These are phyloP conservation scores for Lagenaria siceraria DNA, from an alignment of 306 rosid species.

Conservation along the genomic window DNA sequence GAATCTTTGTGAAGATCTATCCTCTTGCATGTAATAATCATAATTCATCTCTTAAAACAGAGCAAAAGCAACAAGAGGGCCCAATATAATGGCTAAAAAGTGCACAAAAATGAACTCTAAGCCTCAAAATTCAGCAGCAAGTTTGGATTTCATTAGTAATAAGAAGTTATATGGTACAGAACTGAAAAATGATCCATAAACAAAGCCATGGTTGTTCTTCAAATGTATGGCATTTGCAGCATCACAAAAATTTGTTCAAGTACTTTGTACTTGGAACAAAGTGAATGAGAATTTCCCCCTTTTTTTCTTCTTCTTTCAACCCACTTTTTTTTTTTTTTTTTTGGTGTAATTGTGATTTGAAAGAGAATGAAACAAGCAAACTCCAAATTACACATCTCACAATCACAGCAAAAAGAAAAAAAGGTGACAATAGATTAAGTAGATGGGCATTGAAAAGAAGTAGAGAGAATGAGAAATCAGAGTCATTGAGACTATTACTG, in stretches of 20 bases:
- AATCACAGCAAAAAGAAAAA: constrained; percentile 2
- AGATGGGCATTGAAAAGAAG: neutral
- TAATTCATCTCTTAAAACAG: constrained; percentile 1
- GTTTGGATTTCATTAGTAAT: neutral
- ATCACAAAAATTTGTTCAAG: neutral
- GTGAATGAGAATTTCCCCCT: neutral
- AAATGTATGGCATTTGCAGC: neutral
- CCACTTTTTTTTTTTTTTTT: neutral
- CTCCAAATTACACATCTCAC: neutral
- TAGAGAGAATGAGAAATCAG: neutral
- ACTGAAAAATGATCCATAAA: constrained; percentile 1
- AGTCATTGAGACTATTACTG: neutral
- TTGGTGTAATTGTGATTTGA: constrained; percentile 7
- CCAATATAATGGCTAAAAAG: neutral
- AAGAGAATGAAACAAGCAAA: neutral
- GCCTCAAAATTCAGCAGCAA: neutral
- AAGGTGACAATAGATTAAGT: neutral
- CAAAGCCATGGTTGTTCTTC: neutral
- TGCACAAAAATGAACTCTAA: neutral
- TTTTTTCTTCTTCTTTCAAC: neutral
- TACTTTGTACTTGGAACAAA: neutral
- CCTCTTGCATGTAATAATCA: neutral
- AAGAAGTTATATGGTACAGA: neutral
- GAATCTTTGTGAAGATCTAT: constrained; percentile 6
- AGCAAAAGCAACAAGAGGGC: neutral